Evolutionary conservation across 139 green algal genomes (phyloP).

Genomic region (Zygnema cylindricum): DNA sequence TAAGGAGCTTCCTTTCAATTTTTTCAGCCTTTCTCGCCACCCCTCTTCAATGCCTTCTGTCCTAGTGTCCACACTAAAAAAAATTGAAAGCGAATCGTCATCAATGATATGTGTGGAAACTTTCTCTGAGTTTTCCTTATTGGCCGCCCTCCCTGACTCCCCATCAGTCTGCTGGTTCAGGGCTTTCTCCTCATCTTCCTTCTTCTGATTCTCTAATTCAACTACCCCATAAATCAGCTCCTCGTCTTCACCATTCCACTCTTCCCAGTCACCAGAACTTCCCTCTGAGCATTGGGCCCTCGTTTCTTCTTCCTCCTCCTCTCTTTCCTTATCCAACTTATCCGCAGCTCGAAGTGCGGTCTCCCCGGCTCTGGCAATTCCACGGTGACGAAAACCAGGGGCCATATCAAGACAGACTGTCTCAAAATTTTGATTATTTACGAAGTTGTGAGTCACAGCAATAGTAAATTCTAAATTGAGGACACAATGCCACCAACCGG

Average conservation of each 20-base stretch:
- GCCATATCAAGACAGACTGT: conserved; percentile 53
- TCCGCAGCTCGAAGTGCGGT: conserved; percentile 2
- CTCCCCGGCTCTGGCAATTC: conserved; percentile 24
- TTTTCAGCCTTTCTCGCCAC: neutral
- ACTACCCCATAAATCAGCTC: neutral
- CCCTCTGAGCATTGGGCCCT: neutral
- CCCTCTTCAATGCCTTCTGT: neutral
- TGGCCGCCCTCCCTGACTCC: too few relatives aligned
- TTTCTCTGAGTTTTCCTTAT: neutral
- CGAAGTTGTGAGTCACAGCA: conserved; percentile 62
- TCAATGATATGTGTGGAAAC: neutral
- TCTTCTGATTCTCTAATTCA: conserved; percentile 13
- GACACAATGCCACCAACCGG: conserved; percentile 65
- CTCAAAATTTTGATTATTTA: conserved; percentile 43
- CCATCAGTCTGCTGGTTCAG: neutral
- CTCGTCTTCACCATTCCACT: conserved; percentile 40
- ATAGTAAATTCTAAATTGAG: conserved; percentile 60
- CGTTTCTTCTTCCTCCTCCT: neutral
- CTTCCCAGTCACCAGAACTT: conserved; percentile 9
- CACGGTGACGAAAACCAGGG: conserved; percentile 32
- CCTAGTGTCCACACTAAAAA: neutral
- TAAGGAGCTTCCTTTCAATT: neutral
- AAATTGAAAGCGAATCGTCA: neutral
- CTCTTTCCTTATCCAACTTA: conserved; percentile 3
- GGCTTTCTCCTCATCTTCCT: conserved; percentile 19